Base-by-base conservation (phyloP, 306 rosid genomes). In the Vigna unguiculata region DNA sequence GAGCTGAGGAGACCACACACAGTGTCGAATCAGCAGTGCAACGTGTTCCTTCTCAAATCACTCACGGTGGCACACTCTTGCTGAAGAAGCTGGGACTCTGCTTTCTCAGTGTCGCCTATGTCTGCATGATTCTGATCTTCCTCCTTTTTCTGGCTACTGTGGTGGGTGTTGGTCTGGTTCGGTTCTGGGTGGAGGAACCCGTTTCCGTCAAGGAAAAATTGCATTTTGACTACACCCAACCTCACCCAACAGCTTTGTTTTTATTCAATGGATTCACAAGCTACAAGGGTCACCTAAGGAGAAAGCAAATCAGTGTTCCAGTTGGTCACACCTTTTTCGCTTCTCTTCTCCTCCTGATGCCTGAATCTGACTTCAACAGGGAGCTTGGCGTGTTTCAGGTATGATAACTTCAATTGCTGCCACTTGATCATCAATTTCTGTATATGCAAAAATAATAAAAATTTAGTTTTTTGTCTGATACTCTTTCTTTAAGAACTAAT, bases 361-460 rank as follows among this genome's bases (percentile, higher is more conserved):
- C 98, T 1, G 97, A 94, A 78, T 94, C 97, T 75, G 87, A 83
- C 46, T 94, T 82, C 86, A 94, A 94, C 61, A 78, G 88, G 53
- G 85, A 74, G 7, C 76, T 89, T 58, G 96, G 98, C 0, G 85
- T 92, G 63, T 94, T 94, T 90, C 97, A 94, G 97, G 98, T 91
- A 82, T 43, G 7, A 63, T 17, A 28, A 28, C 32, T 48, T 47
- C 34, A 40, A 7, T 51, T 47, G 17, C 13, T 46, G n/a, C n/a
- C n/a, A n/a, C n/a, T n/a, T n/a, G n/a, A n/a, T n/a, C n/a, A n/a
- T n/a, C n/a, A n/a, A n/a, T n/a, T n/a, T n/a, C n/a, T n/a, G n/a
- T n/a, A n/a, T n/a, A n/a, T n/a, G n/a, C n/a, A n/a, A n/a, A n/a
- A n/a, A n/a, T n/a, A n/a, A n/a, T n/a, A n/a, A n/a, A n/a, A n/a